These are phyloP conservation scores for Lactarius hengduanensis DNA, from an alignment of 768 basidiomycete genomes.

Conservation along the genomic window DNA sequence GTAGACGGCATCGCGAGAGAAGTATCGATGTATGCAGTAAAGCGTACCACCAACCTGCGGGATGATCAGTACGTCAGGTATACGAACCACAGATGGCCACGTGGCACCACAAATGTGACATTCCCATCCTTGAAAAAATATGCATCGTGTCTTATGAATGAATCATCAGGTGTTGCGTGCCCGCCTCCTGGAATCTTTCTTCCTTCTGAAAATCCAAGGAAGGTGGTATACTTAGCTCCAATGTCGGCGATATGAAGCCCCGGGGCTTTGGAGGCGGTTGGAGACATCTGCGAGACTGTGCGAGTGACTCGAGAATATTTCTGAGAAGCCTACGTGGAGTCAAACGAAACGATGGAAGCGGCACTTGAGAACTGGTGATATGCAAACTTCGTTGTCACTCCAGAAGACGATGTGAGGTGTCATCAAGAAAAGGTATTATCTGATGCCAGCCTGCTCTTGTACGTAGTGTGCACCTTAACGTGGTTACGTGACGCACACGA, in stretches of 20 bases:
- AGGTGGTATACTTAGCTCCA: not conserved
- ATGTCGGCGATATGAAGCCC: not conserved
- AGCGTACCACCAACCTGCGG: constrained; percentile 20
- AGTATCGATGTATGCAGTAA: constrained; percentile 25
- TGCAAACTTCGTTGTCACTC: not conserved
- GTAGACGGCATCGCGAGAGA: constrained; percentile 23
- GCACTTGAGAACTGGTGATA: not conserved
- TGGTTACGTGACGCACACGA: not conserved
- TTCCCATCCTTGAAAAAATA: constrained; percentile 27
- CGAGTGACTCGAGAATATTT: not conserved
- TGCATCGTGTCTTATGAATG: constrained; percentile 11
- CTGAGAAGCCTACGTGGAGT: not conserved
- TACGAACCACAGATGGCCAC: not conserved
- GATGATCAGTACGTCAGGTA: not conserved
- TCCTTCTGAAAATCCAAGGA: not conserved
- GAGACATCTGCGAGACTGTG: no score
- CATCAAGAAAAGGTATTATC: not conserved
- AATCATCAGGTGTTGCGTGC: not conserved
- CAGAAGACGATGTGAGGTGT: not conserved
- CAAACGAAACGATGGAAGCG: constrained; percentile 11
- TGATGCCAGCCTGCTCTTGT: not conserved
- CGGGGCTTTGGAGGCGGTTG: not conserved
- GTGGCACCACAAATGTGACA: constrained; percentile 25
- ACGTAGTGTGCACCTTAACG: not conserved
- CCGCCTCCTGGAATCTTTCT: not conserved